Conservation (phyloP, 371 early-diverging fungal species). For the Basidiobolus heterosporus region DNA sequence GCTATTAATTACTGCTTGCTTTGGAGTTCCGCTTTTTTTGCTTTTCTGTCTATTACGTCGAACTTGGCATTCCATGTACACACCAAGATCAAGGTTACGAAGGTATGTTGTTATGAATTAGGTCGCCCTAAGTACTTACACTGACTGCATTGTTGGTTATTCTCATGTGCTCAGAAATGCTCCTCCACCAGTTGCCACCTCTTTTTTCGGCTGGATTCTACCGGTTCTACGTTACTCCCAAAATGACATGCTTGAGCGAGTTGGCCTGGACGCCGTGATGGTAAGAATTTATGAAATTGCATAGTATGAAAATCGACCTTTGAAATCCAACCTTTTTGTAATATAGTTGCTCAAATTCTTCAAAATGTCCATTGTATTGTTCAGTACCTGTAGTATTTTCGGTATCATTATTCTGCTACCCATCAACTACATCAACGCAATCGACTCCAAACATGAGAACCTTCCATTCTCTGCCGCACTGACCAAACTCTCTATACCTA, state of each 20-base stretch:
- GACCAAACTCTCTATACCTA: neutral
- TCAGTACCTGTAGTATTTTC: constrained; percentile 2
- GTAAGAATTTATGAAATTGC: constrained; percentile 10
- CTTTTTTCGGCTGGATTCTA: constrained; percentile 43
- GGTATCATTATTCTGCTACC: constrained; percentile 1
- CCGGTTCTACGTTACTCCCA: constrained; percentile 27
- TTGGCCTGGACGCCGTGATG: constrained; percentile 43
- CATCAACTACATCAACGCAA: neutral
- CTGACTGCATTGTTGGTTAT: constrained; percentile 1
- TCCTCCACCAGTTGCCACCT: constrained; percentile 25
- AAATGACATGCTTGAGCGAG: constrained; percentile 21
- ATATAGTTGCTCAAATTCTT: constrained; percentile 5
- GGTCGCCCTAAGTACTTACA: neutral
- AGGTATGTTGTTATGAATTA: constrained; percentile 16
- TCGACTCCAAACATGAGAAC: neutral
- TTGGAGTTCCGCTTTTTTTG: constrained; percentile 22
- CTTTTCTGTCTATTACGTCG: constrained; percentile 30
- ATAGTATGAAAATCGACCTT: too few species aligned
- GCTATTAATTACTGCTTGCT: constrained; percentile 22
- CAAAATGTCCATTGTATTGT: constrained; percentile 4
- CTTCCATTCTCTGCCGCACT: neutral
- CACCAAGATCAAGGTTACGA: constrained; percentile 39
- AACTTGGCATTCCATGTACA: constrained; percentile 34
- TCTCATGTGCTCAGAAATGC: constrained; percentile 22
- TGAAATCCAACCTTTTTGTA: neutral